Conservation (phyloP, 148 eudicot species). For the Cornus florida region DNA sequence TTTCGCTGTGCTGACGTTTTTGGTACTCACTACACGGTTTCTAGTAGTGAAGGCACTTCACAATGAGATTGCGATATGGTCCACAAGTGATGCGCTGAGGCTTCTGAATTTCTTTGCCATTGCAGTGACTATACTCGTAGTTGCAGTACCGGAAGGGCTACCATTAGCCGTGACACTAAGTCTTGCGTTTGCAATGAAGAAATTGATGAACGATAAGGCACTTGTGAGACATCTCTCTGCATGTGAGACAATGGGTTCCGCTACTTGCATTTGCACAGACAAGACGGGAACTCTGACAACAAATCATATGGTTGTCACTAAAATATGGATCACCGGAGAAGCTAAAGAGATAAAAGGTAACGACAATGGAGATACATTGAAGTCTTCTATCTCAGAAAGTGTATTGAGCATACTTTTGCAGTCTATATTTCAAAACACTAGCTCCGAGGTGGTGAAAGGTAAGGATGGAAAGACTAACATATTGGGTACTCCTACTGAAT, state of each 20-base stretch:
- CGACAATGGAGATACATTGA: slow-evolving; percentile 15
- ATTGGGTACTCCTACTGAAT: slow-evolving; percentile 79
- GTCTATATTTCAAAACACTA: slow-evolving; percentile 58
- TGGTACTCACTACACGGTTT: slow-evolving; percentile 54
- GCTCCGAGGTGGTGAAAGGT: slow-evolving; percentile 66
- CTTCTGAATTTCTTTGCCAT: slow-evolving; percentile 70
- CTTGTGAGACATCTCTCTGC: slow-evolving; percentile 85
- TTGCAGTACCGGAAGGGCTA: slow-evolving; percentile 90
- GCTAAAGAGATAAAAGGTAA: slow-evolving; percentile 27
- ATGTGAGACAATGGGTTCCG: slow-evolving; percentile 97
- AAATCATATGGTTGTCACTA: slow-evolving; percentile 85
- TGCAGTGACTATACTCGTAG: slow-evolving; percentile 82
- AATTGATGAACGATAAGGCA: slow-evolving; percentile 76
- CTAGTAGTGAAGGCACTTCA: slow-evolving; percentile 35
- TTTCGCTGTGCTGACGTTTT: slow-evolving; percentile 67
- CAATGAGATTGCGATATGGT: slow-evolving; percentile 48
- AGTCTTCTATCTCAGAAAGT: slow-evolving; percentile 35
- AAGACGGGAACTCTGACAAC: slow-evolving; percentile 91
- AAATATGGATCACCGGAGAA: slow-evolving; percentile 59
- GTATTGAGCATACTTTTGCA: slow-evolving; percentile 34
- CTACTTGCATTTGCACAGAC: slow-evolving; percentile 77
- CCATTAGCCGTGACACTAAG: slow-evolving; percentile 87
- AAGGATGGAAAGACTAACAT: slow-evolving; percentile 44
- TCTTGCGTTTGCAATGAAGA: slow-evolving; percentile 91
- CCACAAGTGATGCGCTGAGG: slow-evolving; percentile 42